These are phyloP conservation scores for Aspergillus hancockii DNA, from an alignment of 495 filamentous ascomycete genomes.

Conservation along the genomic window DNA sequence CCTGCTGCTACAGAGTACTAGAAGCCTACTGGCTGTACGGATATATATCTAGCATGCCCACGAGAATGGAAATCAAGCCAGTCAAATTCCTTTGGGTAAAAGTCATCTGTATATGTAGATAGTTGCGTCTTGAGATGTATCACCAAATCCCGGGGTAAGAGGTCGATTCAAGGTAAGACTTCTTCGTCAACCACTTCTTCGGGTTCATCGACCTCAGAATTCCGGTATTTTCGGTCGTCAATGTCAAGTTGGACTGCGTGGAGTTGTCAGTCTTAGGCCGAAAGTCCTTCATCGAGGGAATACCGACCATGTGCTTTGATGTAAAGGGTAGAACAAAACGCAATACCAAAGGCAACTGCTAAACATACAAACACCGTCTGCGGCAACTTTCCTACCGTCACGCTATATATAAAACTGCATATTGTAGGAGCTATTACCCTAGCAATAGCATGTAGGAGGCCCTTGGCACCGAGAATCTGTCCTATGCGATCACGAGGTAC, in stretches of 20 bases:
- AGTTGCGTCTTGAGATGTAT: too few relatives aligned
- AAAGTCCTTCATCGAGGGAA: background rate
- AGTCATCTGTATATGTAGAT: too few relatives aligned
- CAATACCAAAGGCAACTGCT: slow-evolving; percentile 62
- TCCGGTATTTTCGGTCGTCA: background rate
- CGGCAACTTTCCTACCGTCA: slow-evolving; percentile 73
- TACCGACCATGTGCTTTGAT: slow-evolving; percentile 70
- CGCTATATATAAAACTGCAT: slow-evolving; percentile 82
- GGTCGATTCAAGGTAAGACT: background rate
- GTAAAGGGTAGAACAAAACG: slow-evolving; percentile 65
- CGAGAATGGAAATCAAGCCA: too few relatives aligned
- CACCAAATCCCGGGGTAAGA: too few relatives aligned
- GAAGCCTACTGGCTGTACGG: too few relatives aligned
- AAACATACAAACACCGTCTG: slow-evolving; percentile 83
- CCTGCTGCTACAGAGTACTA: too few relatives aligned
- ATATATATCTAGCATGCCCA: too few relatives aligned
- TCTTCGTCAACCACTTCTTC: background rate
- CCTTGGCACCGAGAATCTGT: slow-evolving; percentile 81
- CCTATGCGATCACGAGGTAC: slow-evolving; percentile 79
- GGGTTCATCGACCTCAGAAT: background rate
- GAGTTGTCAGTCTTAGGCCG: background rate
- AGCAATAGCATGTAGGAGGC: slow-evolving; percentile 80
- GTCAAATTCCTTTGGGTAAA: too few relatives aligned
- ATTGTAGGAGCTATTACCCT: slow-evolving; percentile 75
- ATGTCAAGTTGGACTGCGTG: background rate